Percentiles rank a stretch among this genome's conserved stretches.
Evolutionary conservation across 306 rosid species (phyloP).

Genomic region (Ormosia semicastrata): DNA sequence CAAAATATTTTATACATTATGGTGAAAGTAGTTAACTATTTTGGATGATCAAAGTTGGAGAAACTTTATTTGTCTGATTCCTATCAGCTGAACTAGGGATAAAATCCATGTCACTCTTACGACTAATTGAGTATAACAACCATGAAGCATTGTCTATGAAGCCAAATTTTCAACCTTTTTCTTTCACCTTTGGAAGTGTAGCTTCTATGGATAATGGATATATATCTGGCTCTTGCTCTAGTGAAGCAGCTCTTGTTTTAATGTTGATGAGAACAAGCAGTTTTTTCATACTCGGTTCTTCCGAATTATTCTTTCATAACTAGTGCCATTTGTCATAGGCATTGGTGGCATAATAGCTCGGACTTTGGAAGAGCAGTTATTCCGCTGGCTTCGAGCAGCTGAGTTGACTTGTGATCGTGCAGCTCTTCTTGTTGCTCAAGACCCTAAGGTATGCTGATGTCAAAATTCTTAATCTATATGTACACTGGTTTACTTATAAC

Average conservation of each 20-base stretch:
- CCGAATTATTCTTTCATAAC: conserved; percentile 4
- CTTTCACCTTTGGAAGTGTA: conserved; percentile 4
- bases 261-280: conserved; percentile 9
- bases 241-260: not conserved
- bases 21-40: conserved; percentile 14
- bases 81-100: not conserved
- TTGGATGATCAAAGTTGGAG: conserved; percentile 11
- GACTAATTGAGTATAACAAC: conserved; percentile 9
- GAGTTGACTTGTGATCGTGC: conserved; percentile 99
- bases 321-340: conserved; percentile 49
- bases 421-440: conserved; percentile 98
- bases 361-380: conserved; percentile 84
- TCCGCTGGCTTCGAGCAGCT: conserved; percentile 98
- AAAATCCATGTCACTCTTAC: conserved; percentile 12
- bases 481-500: not conserved
- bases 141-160: not conserved
- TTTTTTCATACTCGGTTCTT: not conserved
- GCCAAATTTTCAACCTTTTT: not conserved
- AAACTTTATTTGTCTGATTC: not conserved
- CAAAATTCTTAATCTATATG: not conserved
- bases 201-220: conserved; percentile 1
- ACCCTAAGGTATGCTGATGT: conserved; percentile 66
- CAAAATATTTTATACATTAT: not conserved
- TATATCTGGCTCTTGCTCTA: not conserved
- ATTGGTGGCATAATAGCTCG: conserved; percentile 90